Conservation (phyloP, 2,329 filamentous ascomycete genomes). For the Sclerotinia trifoliorum region DNA sequence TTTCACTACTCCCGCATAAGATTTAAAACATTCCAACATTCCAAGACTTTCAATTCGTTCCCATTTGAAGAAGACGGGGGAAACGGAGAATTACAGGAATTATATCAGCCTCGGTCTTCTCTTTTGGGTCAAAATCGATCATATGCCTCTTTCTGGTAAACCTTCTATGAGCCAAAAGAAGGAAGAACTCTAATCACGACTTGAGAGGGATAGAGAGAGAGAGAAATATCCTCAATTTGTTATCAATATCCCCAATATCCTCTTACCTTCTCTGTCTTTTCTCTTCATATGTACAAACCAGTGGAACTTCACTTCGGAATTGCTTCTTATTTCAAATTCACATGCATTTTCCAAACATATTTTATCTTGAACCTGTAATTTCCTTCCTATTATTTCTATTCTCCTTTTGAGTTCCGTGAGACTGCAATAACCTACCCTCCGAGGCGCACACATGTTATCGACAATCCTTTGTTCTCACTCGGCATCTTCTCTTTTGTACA, state of each 20-base stretch:
- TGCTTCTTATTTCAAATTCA: not conserved
- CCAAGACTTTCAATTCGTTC: conserved; percentile 1
- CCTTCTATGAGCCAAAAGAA: not conserved
- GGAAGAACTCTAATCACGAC: not conserved
- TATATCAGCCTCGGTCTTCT: conserved; percentile 4
- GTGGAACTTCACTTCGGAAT: not conserved
- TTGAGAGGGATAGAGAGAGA: not conserved
- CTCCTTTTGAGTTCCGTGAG: conserved; percentile 1
- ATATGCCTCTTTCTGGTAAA: not conserved
- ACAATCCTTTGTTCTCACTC: conserved; percentile 17
- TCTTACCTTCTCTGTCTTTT: not conserved
- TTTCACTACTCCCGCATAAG: not conserved
- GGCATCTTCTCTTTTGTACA: conserved; percentile 16
- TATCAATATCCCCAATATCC: not conserved
- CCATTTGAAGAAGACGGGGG: not conserved
- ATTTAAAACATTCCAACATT: not conserved
- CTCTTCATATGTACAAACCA: not conserved
- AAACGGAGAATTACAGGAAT: not conserved
- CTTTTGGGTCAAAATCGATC: not conserved
- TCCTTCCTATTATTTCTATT: not conserved
- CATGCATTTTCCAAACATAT: not conserved
- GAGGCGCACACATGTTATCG: conserved; percentile 18
- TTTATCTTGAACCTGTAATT: not conserved
- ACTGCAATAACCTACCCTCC: not conserved
- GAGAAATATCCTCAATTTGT: not conserved